Evolutionary conservation across 2,329 filamentous ascomycete genomes (phyloP).

Genomic region (Curvularia hawaiiensis): DNA sequence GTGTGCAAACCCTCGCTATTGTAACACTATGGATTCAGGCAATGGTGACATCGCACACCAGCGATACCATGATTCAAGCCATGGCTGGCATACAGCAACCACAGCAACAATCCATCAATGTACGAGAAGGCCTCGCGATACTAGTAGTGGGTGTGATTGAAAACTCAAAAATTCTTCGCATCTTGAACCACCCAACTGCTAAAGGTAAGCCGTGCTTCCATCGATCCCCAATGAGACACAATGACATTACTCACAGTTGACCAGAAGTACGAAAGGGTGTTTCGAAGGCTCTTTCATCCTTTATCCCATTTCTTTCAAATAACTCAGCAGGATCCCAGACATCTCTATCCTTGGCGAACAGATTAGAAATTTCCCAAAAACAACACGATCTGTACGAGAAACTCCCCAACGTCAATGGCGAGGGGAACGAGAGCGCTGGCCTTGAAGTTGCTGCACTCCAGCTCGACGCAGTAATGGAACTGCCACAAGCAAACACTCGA

Average conservation of each 20-base stretch:
- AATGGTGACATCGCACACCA: constrained; percentile 47
- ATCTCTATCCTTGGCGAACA: constrained; percentile 54
- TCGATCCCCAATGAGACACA: neutral
- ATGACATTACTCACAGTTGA: constrained; percentile 3
- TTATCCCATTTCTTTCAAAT: constrained; percentile 57
- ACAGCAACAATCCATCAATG: constrained; percentile 63
- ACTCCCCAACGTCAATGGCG: constrained; percentile 52
- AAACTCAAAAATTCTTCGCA: constrained; percentile 60
- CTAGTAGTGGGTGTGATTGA: constrained; percentile 67
- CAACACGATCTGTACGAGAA: constrained; percentile 51
- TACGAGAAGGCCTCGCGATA: constrained; percentile 67
- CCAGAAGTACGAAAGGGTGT: constrained; percentile 42
- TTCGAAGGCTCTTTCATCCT: constrained; percentile 39
- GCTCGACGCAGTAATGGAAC: constrained; percentile 64
- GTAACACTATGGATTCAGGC: constrained; percentile 48
- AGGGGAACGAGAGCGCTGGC: constrained; percentile 43
- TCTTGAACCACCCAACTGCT: constrained; percentile 59
- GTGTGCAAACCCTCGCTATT: constrained; percentile 35
- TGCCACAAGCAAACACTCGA: constrained; percentile 75
- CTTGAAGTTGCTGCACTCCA: constrained; percentile 54
- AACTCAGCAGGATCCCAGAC: constrained; percentile 58
- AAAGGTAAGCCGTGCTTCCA: constrained; percentile 53
- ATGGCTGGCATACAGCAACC: constrained; percentile 52
- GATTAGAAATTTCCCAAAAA: constrained; percentile 48
- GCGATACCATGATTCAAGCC: constrained; percentile 47